Evolutionary conservation across 2,329 filamentous ascomycete species (phyloP), one percentile per base, ranked within the genome.

Genomic region (Sporothrix dimorphospora): DNA sequence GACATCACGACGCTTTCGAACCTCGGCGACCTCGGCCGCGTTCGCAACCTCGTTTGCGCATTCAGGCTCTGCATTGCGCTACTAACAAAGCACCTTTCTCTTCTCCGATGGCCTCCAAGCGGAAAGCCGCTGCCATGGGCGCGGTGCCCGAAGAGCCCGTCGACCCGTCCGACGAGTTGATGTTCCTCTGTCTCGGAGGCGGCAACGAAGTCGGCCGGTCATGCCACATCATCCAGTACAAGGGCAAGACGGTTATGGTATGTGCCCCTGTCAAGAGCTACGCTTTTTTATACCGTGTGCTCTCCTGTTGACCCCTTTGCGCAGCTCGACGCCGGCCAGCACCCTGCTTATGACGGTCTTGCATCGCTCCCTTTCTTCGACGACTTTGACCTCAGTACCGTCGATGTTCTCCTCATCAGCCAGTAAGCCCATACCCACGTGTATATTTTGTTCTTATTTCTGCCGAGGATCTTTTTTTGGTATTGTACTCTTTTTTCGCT

Each of bases 191-290:
- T 78, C 85, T 99, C 49, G 96, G 96, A 74, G 96, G 96, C 74
- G 96, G 96, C 76, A 98, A 98, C 81, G 96, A 99, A 83, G 96
- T 99, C 74, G 96, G 96, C 70, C 88, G 96, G 76, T 98, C 96
- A 76, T 98, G 96, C 81, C 96, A 99, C 80, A 97, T 99, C 77
- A 90, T 99, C 73, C 94, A 98, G 79, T 99, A 99, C 88, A 99
- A 98, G 83, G 96, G 96, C 74, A 99, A 99, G 83, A 98, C 95
- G 6, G 94, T 99, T 76, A 99, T 99, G 96, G 94, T 97, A 85
- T 77, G 89, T 27, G 2, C 11, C 9, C 4, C n/a, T 14, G 5
- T 27, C 12, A 9, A 24, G 5, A 45, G 4, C 5, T 66, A 24
- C 1, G 38, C 2, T 16, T n/a, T 16, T 70, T 14, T 16, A 19